phyloP scores from a whole-genome alignment of 495 filamentous ascomycete genomes.

The Penicillium angulare region DNA sequence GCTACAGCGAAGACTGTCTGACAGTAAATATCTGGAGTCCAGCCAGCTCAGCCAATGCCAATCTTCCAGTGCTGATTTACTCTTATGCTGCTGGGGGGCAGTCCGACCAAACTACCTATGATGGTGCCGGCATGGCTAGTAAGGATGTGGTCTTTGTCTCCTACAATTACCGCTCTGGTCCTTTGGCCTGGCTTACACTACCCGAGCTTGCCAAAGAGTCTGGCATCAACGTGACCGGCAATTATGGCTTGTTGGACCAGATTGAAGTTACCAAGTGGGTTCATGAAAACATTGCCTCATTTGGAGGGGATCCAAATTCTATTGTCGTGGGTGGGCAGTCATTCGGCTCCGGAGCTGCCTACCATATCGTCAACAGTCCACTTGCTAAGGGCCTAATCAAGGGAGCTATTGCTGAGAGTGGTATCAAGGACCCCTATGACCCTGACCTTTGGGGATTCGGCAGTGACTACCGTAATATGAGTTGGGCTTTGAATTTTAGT shows the following conservation, averaged over 20 bases:
- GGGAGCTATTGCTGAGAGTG: neutral
- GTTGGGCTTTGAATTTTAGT: neutral
- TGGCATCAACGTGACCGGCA: neutral
- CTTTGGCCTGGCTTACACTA: neutral
- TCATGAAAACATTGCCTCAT: neutral
- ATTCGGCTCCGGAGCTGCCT: neutral
- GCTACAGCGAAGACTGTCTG: slow-evolving; percentile 7
- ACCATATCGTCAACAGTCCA: neutral
- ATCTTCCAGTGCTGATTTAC: slow-evolving; percentile 2
- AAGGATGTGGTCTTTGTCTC: neutral
- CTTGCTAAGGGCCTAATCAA: neutral
- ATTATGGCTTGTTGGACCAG: neutral
- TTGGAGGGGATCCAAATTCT: neutral
- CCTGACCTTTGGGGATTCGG: neutral
- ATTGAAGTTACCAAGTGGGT: neutral
- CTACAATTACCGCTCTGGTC: neutral
- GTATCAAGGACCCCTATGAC: neutral
- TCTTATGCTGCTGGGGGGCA: neutral
- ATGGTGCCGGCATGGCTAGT: neutral
- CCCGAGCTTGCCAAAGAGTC: neutral
- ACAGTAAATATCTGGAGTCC: slow-evolving; percentile 16
- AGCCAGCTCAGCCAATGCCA: slow-evolving; percentile 16
- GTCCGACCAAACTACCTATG: neutral
- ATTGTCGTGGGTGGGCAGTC: neutral
- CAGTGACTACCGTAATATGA: neutral